Evolutionary conservation across 2,329 filamentous ascomycete genomes (phyloP), one percentile per base, ranked within the genome.

Genomic region (Trichoderma harzianum): DNA sequence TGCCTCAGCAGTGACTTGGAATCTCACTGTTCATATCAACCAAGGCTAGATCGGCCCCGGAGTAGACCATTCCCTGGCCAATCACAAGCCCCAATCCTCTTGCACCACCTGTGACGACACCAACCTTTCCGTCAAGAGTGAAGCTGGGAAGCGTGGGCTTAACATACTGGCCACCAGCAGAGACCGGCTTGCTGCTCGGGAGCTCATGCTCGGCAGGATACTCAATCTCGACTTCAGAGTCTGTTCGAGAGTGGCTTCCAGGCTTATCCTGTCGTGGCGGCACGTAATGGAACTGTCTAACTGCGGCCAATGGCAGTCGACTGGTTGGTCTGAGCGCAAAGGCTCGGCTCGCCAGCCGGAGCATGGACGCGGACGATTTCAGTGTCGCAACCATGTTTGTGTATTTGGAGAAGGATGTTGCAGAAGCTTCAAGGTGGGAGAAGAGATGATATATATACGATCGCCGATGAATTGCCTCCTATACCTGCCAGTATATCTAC

Each of bases 31-130:
- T 97, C 84, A 98, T 86, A 81, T 98, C 95, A 53, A 98, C 94
- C 81, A 98, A 93, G 55, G 95, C 95, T 74, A 98, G 87, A 80
- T 97, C 91, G 11, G 93, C 93, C 67, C 95, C 95, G 69, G 93
- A 96, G 68, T 93, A 91, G 68, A 97, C 92, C 82, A 97, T 89
- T 61, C 93, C 94, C 84, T 97, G 94, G 66, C 92, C 93, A 92
- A 98, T 98, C 76, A 97, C 94, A 73, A 98, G 85, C 51, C 95
- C 95, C 72, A 98, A 83, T 8, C 95, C 95, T 79, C 95, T 88
- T 30, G 95, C 95, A 79, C 95, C 95, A 67, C 95, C 95, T 1
- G 95, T 98, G 51, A 98, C 92, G 53, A 98, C 86, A 61, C 90
- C 94, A 10, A 95, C 92, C 78, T 91, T 92, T 73, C 90, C 92